Percentiles rank a stretch among this genome's conserved stretches.
phyloP scores from a whole-genome alignment of 208 protist species.

The Phytomonas sp. region DNA sequence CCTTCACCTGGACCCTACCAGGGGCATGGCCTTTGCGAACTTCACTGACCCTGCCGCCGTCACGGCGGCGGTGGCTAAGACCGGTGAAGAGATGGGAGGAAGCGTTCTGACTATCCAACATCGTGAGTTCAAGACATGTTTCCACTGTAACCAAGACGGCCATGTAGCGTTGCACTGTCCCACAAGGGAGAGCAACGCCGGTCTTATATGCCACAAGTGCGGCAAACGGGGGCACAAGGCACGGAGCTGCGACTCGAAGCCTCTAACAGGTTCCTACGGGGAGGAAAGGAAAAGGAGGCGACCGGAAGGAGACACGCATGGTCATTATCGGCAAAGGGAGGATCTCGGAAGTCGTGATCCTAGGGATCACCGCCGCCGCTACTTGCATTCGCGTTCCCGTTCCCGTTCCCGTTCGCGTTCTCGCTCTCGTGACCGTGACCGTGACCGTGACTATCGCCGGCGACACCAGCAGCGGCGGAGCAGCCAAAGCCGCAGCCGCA shows the following conservation, averaged over 20 bases:
- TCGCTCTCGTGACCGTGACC: constrained; percentile 17
- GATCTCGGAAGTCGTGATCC: constrained; percentile 10
- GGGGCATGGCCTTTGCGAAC: constrained; percentile 49
- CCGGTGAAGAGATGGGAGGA: constrained; percentile 32
- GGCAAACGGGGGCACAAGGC: constrained; percentile 35
- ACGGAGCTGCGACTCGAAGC: constrained; percentile 25
- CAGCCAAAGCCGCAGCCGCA: constrained; percentile 23
- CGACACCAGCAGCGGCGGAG: constrained; percentile 15
- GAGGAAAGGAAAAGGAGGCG: constrained; percentile 12
- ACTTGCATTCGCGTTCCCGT: constrained; percentile 22
- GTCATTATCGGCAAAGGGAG: background rate
- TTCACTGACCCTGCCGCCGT: constrained; percentile 28
- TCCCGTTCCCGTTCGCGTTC: constrained; percentile 17
- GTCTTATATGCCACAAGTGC: constrained; percentile 34
- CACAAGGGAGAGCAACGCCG: background rate
- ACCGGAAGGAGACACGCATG: constrained; percentile 7
- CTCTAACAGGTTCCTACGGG: constrained; percentile 11
- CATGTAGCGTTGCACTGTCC: constrained; percentile 51
- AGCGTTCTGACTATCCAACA: constrained; percentile 27
- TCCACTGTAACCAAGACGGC: constrained; percentile 52
- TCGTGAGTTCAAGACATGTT: constrained; percentile 44
- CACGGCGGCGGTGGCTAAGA: constrained; percentile 32
- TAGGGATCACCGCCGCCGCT: constrained; percentile 26
- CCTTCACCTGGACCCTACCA: constrained; percentile 30
- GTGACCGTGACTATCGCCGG: constrained; percentile 24